Base-by-base conservation (phyloP, 371 early-diverging fungal species). In the Phascolomyces articulosus region DNA sequence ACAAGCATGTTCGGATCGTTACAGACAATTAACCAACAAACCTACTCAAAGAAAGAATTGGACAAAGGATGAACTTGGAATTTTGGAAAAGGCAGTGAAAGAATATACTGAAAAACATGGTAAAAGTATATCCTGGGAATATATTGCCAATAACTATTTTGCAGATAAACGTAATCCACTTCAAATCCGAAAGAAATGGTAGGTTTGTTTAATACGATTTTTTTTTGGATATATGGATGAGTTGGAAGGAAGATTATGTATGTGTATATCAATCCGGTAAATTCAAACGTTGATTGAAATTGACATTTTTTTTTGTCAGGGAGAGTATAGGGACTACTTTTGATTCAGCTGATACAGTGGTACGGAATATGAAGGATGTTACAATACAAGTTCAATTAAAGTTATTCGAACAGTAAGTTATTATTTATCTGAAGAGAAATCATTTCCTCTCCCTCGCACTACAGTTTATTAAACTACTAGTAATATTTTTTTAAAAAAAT, bases 41-140 rank as follows among this genome's bases (percentile, higher is more conserved):
- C 11, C 24, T 11, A 26, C 27, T 11, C 18, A 28, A 11, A 4
- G 26, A 18, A 29, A 7, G 4, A n/a, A 49, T 16, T 62, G 62
- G 62, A 34, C 62, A 27, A 26, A 62, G 1, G 62, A 62, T 20
- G 62, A 62, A 48, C 10, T 23, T 1, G 34, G 31, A 20, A 51
- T 23, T 11, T 51, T 62, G 54, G 28, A 29, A 10, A 28, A 54
- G 9, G 23, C 20, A 11, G 34, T 62, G 10, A 38, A 24, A 23
- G 54, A 38, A n/a, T 55, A 55, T 18, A 55, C 21, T 0, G 13
- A 51, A 1, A 51, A 51, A n/a, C 51, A 51, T 51, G 51, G 51
- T 3, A 51, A 24, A 1, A n/a, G n/a, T 20, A 51, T 51, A 23
- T 51, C 51, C 23, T 51, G 51, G 51, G 51, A 51, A 13, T 24